Evolutionary conservation across 306 rosid species (phyloP).

Genomic region (Luffa aegyptiaca): DNA sequence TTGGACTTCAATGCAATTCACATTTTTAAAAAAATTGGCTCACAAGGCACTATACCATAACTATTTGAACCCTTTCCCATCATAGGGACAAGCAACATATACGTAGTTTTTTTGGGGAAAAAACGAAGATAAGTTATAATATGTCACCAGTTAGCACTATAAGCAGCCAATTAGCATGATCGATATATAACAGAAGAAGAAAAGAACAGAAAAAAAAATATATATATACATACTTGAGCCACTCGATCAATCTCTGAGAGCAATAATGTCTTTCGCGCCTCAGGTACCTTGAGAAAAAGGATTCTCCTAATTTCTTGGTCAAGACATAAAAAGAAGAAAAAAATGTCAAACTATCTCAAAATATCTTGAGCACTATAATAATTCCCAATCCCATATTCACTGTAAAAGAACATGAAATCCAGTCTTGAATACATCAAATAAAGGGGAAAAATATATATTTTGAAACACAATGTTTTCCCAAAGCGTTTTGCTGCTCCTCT

Average conservation of each 20-base stretch:
- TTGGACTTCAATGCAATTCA: background rate
- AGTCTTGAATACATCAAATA: background rate
- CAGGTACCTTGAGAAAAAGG: slow-evolving; percentile 91
- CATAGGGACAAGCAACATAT: background rate
- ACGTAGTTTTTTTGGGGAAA: background rate
- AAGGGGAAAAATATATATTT: background rate
- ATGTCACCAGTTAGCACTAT: background rate
- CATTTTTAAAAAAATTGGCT: background rate
- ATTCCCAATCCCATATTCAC: background rate
- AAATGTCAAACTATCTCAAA: slow-evolving; percentile 20
- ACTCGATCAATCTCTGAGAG: slow-evolving; percentile 87
- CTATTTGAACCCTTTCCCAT: background rate
- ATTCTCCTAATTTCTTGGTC: slow-evolving; percentile 70
- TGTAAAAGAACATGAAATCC: background rate
- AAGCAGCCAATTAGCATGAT: background rate
- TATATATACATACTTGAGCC: slow-evolving; percentile 45
- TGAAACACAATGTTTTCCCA: background rate
- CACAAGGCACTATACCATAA: background rate
- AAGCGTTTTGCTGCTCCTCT: background rate
- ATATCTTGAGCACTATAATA: background rate
- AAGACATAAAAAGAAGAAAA: slow-evolving; percentile 26
- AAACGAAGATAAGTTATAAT: background rate
- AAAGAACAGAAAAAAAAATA: slow-evolving; percentile 6
- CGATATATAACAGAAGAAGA: background rate
- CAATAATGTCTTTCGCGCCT: slow-evolving; percentile 64